These are phyloP conservation scores for Diddensiella caesifluorescens DNA, from an alignment of 805 yeast genomes.

Conservation along the genomic window DNA sequence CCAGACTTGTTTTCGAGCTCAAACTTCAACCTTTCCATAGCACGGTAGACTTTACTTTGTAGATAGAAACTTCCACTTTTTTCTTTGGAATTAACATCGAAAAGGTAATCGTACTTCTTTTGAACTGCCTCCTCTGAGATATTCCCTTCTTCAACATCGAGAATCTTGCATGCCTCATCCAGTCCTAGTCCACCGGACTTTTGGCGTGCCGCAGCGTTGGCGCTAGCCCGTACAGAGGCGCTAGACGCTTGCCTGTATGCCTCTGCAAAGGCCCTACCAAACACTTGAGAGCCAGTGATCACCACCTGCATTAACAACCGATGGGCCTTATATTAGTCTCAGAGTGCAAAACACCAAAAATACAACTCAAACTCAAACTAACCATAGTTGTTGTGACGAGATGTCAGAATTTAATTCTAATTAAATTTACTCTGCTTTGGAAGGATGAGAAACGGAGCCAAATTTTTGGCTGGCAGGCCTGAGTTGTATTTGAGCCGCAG, in stretches of 20 bases:
- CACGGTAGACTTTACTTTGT: conserved; percentile 89
- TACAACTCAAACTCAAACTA: not conserved
- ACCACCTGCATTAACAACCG: conserved; percentile 83
- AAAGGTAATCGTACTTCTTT: conserved; percentile 73
- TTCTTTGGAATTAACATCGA: conserved; percentile 84
- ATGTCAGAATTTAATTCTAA: no score
- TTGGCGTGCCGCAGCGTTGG: conserved; percentile 39
- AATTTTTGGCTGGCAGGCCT: no score
- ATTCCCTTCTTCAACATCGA: conserved; percentile 63
- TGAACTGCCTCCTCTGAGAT: conserved; percentile 48
- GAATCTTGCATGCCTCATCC: conserved; percentile 87
- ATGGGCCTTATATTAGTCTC: conserved; percentile 56
- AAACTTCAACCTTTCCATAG: conserved; percentile 82
- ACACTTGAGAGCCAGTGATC: conserved; percentile 91
- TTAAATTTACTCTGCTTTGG: no score
- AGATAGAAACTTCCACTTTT: conserved; percentile 94
- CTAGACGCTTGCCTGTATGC: conserved; percentile 96
- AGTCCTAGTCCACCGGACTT: conserved; percentile 71
- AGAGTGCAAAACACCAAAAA: not conserved
- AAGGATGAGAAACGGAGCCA: no score
- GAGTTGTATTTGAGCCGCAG: no score
- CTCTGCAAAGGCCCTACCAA: conserved; percentile 93
- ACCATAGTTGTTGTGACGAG: no score
- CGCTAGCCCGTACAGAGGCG: conserved; percentile 65
- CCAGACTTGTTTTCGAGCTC: conserved; percentile 48